Base-by-base conservation (phyloP, 768 basidiomycete genomes). In the Lenzites betulinus region DNA sequence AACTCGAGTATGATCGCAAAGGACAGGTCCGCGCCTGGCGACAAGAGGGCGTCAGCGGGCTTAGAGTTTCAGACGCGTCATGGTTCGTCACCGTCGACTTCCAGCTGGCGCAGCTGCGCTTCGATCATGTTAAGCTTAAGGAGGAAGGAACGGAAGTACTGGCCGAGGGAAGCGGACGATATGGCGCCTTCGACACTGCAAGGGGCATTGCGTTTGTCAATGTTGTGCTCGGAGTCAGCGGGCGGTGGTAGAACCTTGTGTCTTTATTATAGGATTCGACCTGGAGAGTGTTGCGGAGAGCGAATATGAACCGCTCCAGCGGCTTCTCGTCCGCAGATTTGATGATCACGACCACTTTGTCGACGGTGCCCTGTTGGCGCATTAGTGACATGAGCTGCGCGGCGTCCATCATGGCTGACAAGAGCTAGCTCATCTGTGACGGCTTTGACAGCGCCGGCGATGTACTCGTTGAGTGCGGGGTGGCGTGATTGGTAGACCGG, bases 401-500 rank as follows among this genome's bases (percentile, higher is more conserved):
- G 55, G 16, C 23, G 26, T 16, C 5, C 13, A n/a, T 46, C 25
- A 28, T 20, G 35, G 57, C 67, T 60, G 66, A 93, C 93, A 57
- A 79, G 77, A 20, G 77, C 71, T 15, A 97, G 78, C 71, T 96
- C 93, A 47, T 92, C 90, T 20, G 82, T 80, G 28, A 95, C 73
- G n/a, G 92, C 88, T 68, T 88, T 89, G 58, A 94, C 80, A 2
- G 92, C 89, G 20, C 90, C 90, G n/a, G 92, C 84, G 57, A 98
- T 89, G 71, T 97, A 98, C 46, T 89, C 86, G 64, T 92, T 90
- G 53, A 98, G 78, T 42, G 84, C 83, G 2, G 95, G 94, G 71
- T 95, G 92, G n/a, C 95, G 86, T 3, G 92, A 93, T 75, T 97
- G 94, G 70, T 87, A 98, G 11, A 96, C 93, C 0, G 93, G 90